Percentiles rank a stretch among this genome's conserved stretches.
phyloP scores from a whole-genome alignment of 2,329 filamentous ascomycete genomes.

The Ceratocystiopsis brevicomis region DNA sequence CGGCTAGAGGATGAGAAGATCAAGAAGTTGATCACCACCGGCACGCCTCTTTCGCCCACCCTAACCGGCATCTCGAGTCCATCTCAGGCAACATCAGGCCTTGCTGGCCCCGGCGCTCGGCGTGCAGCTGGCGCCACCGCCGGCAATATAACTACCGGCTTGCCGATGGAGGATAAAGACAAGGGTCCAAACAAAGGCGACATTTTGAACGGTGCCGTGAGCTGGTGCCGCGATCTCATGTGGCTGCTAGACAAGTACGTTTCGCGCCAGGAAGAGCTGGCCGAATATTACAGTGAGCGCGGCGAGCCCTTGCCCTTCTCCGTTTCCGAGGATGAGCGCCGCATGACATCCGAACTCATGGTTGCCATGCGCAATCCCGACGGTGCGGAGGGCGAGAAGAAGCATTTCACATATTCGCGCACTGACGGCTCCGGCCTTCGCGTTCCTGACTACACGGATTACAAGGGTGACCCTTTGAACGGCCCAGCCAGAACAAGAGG shows the following conservation, averaged over 20 bases:
- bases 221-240: constrained; percentile 95
- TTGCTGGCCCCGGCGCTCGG: constrained; percentile 68
- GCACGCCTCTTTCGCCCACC: constrained; percentile 71
- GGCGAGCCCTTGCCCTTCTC: constrained; percentile 65
- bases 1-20: constrained; percentile 94
- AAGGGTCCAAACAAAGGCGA: constrained; percentile 98
- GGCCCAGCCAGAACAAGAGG: constrained; percentile 15
- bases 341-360: constrained; percentile 85
- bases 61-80: constrained; percentile 51
- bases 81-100: constrained; percentile 64
- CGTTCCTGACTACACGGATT: constrained; percentile 84
- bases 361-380: constrained; percentile 69
- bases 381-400: constrained; percentile 17
- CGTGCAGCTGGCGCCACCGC: constrained; percentile 51
- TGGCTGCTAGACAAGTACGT: constrained; percentile 86
- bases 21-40: constrained; percentile 83
- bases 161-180: constrained; percentile 92
- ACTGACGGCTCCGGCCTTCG: constrained; percentile 67
- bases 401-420: constrained; percentile 58
- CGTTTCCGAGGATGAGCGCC: constrained; percentile 75
- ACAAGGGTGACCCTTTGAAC: constrained; percentile 59
- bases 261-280: constrained; percentile 72
- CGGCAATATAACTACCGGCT: constrained; percentile 76
- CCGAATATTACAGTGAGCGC: constrained; percentile 52
- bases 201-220: constrained; percentile 89